phyloP scores from a whole-genome alignment of 768 basidiomycete genomes.

The Omphalotus guepiniiformis region DNA sequence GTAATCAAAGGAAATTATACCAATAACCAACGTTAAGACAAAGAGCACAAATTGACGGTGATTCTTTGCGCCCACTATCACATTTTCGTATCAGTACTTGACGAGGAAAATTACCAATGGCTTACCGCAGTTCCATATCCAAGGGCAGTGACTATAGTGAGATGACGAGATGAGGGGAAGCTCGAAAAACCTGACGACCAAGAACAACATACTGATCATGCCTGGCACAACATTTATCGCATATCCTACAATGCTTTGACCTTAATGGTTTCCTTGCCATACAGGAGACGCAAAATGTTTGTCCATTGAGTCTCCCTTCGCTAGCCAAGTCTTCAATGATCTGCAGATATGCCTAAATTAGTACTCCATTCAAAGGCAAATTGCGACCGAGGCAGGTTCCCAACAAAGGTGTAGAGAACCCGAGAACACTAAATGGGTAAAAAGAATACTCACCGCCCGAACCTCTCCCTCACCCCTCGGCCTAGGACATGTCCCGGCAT shows the following conservation, averaged over 20 bases:
- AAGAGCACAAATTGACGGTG: conserved; percentile 97
- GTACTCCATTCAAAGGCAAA: neutral
- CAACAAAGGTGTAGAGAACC: too few relatives aligned
- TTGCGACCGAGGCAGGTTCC: too few relatives aligned
- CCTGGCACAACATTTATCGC: conserved; percentile 84
- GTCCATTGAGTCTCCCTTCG: conserved; percentile 86
- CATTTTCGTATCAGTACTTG: conserved; percentile 6
- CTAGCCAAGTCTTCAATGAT: conserved; percentile 89
- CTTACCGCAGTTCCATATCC: conserved; percentile 98
- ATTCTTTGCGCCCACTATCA: conserved; percentile 81
- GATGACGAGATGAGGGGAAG: conserved; percentile 5
- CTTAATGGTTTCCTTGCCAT: conserved; percentile 92
- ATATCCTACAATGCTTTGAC: conserved; percentile 92
- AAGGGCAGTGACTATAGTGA: conserved; percentile 82
- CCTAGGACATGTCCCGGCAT: conserved; percentile 84
- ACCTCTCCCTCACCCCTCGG: conserved; percentile 81
- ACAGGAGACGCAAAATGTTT: conserved; percentile 94
- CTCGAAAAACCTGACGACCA: neutral
- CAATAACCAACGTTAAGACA: conserved; percentile 77
- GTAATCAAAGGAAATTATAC: conserved; percentile 78
- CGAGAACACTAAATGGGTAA: neutral
- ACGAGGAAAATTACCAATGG: conserved; percentile 4
- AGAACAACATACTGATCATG: conserved; percentile 82
- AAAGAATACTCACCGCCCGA: conserved; percentile 60
- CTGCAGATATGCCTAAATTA: conserved; percentile 30